Evolutionary conservation across 2,329 filamentous ascomycete species (phyloP).

Genomic region (Colletotrichum paranaense): DNA sequence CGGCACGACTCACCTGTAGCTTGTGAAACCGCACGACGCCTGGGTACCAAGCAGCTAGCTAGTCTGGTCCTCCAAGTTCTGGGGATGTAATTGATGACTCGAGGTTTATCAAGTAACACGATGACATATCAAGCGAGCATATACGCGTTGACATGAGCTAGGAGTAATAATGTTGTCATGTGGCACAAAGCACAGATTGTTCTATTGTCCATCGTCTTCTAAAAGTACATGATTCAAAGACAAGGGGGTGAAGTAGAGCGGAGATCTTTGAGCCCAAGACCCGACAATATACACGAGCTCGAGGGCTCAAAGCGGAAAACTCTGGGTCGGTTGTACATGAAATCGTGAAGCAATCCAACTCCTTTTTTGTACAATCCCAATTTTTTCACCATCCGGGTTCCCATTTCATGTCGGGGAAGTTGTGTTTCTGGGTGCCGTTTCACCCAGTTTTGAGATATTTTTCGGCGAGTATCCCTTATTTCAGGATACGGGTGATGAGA

Average conservation of each 20-base stretch:
- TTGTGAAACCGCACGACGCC: constrained; percentile 5
- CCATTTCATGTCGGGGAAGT: constrained; percentile 6
- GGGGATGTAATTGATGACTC: constrained; percentile 30
- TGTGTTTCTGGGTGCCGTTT: constrained; percentile 27
- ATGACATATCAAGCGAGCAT: not conserved
- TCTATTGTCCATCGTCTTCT: constrained; percentile 42
- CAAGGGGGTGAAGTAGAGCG: constrained; percentile 53
- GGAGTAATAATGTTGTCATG: not conserved
- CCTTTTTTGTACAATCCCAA: constrained; percentile 36
- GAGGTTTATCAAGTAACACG: not conserved
- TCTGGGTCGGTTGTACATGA: constrained; percentile 40
- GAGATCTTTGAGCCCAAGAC: constrained; percentile 50
- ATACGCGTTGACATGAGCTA: not conserved
- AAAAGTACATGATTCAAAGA: constrained; percentile 49
- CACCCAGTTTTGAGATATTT: constrained; percentile 10
- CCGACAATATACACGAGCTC: constrained; percentile 51
- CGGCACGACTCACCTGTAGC: constrained; percentile 5
- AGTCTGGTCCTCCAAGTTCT: constrained; percentile 11
- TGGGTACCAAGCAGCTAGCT: constrained; percentile 1
- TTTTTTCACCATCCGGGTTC: constrained; percentile 18
- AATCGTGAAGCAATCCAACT: constrained; percentile 37
- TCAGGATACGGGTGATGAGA: constrained; percentile 79
- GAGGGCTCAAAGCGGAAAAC: constrained; percentile 34
- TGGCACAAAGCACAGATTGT: constrained; percentile 20
- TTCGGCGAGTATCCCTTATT: constrained; percentile 53